Evolutionary conservation across 1,284 basidiomycete species (phyloP).

Genomic region (Microbotryomycetes sp.): DNA sequence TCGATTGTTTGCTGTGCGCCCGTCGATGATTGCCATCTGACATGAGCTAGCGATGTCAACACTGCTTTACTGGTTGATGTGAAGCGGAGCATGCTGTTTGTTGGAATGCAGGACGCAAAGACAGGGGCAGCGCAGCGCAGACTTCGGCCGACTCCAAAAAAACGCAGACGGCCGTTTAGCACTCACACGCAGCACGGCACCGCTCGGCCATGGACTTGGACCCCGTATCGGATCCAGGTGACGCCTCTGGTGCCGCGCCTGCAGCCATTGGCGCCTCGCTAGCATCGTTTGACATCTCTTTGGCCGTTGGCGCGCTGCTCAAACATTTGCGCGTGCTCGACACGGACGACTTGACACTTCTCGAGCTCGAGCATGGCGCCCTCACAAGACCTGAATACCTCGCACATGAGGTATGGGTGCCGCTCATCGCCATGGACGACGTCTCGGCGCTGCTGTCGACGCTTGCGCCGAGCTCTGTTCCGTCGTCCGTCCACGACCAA

Average conservation of each 20-base stretch:
- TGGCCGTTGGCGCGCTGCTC: constrained; percentile 5
- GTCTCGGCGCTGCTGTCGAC: constrained; percentile 13
- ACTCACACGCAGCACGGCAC: neutral
- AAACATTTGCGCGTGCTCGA: neutral
- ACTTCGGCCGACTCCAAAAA: neutral
- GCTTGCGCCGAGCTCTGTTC: constrained; percentile 1
- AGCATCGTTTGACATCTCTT: constrained; percentile 15
- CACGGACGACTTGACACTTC: too few relatives aligned
- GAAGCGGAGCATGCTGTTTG: neutral
- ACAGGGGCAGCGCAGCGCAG: neutral
- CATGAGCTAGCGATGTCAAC: neutral
- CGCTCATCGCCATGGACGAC: constrained; percentile 21
- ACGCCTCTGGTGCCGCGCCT: neutral
- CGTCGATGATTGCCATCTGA: neutral
- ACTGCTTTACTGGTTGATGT: neutral
- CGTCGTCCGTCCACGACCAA: constrained; percentile 1
- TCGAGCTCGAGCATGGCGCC: neutral
- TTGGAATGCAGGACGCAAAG: too few relatives aligned
- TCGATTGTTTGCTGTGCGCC: constrained; percentile 9
- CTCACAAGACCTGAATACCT: neutral
- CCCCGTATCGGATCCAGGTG: neutral
- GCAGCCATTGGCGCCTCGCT: too few relatives aligned
- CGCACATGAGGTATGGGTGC: neutral
- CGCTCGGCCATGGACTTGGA: constrained; percentile 7
- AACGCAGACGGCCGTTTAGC: neutral